Evolutionary conservation across 1,284 basidiomycete species (phyloP).

Genomic region (Apiotrichum mycotoxinovorans): DNA sequence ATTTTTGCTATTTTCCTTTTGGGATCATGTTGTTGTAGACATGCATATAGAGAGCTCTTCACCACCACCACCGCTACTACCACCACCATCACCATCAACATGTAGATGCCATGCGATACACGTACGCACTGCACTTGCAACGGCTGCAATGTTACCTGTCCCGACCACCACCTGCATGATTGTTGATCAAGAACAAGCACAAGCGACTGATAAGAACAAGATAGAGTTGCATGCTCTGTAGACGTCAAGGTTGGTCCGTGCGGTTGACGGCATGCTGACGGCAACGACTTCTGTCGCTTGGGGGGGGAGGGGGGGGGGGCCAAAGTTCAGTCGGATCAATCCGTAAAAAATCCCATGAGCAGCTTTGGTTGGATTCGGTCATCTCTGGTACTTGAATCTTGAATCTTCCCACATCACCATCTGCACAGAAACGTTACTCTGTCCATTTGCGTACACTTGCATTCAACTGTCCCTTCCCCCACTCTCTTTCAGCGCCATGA

Average conservation of each 20-base stretch:
- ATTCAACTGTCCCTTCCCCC: neutral
- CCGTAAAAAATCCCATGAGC: too few relatives aligned
- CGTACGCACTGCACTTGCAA: neutral
- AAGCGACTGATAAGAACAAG: too few relatives aligned
- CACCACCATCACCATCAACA: neutral
- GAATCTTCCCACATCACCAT: neutral
- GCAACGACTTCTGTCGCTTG: neutral
- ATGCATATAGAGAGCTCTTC: neutral
- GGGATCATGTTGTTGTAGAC: slow-evolving; percentile 1
- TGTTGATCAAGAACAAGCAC: too few relatives aligned
- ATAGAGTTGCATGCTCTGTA: too few relatives aligned
- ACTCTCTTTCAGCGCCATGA: neutral
- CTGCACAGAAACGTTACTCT: too few relatives aligned
- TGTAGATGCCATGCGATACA: neutral
- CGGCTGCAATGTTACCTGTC: neutral
- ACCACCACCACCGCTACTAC: too few relatives aligned
- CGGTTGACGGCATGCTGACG: neutral
- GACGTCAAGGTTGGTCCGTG: neutral
- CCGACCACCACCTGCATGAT: neutral
- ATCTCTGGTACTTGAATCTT: neutral
- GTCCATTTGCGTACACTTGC: too few relatives aligned
- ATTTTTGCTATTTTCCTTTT: neutral
- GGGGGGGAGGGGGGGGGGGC: too few relatives aligned
- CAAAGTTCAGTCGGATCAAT: too few relatives aligned
- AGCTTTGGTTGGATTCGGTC: too few relatives aligned